Evolutionary conservation across 2,329 filamentous ascomycete species (phyloP), one percentile per base, ranked within the genome.

Genomic region (Aquanectria penicillioides): DNA sequence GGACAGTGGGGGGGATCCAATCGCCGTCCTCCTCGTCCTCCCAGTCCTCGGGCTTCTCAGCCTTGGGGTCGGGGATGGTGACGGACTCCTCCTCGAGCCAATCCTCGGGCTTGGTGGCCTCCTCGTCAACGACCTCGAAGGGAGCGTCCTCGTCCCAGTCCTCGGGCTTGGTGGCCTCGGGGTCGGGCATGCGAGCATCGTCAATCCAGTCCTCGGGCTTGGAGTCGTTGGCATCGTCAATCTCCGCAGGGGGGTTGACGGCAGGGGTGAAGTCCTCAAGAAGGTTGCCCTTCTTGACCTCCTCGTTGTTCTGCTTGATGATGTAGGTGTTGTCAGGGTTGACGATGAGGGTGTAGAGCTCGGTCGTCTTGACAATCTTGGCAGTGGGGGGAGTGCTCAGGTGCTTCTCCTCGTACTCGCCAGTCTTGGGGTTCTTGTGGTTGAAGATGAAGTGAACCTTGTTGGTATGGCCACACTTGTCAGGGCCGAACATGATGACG

Each of bases 341-440:
- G 76, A 99, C 92, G 71, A 97, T 93, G 71, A 99, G 86, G 61
- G 95, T 98, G 86, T 99, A 99, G 64, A 99, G 90, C 78, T 94
- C 90, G 64, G 92, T 91, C 64, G 92, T 90, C 89, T 97, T 98
- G 83, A 89, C 85, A 73, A 97, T 95, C 77, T 89, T 91, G 75
- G 94, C 94, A 59, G 89, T 85, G 62, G 95, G 94, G 66, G 94
- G 90, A 71, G 86, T 86, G 76, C 86, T 88, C 65, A 99, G 86
- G 82, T 99, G 95, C 90, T 99, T 99, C 91, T 99, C 95, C 87
- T 99, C 94, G 74, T 99, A 99, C 81, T 97, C 93, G 83, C 94
- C 94, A 41, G 93, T 97, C 91, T 97, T 97, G 76, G 95, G 95
- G 88, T 98, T 99, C 92, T 98, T 99, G 91, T 99, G 95, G 82